These are phyloP conservation scores for Peziza echinospora DNA, from an alignment of 495 filamentous ascomycete species.

Conservation along the genomic window DNA sequence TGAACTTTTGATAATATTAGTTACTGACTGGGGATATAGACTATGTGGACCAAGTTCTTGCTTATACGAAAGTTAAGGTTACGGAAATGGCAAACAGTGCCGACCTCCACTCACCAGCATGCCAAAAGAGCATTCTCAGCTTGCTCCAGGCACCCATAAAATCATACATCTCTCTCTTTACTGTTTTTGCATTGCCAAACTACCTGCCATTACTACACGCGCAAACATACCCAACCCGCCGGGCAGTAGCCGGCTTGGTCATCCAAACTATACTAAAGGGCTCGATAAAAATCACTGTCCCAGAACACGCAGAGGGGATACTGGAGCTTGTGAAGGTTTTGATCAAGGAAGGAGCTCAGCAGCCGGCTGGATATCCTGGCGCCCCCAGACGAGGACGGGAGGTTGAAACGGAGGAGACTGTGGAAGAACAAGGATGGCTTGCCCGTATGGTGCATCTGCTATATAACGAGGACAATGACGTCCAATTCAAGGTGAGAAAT, in stretches of 20 bases:
- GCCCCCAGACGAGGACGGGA: constrained; percentile 35
- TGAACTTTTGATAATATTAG: background rate
- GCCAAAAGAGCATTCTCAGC: constrained; percentile 71
- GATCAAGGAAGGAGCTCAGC: constrained; percentile 78
- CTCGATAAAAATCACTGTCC: constrained; percentile 50
- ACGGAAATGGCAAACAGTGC: constrained; percentile 78
- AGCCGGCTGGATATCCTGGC: constrained; percentile 63
- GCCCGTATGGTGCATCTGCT: constrained; percentile 81
- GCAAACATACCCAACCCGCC: constrained; percentile 80
- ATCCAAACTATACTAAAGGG: constrained; percentile 57
- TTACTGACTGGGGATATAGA: no score
- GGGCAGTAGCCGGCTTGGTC: constrained; percentile 76
- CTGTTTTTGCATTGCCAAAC: constrained; percentile 69
- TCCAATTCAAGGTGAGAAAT: constrained; percentile 51
- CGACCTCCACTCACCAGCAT: constrained; percentile 69
- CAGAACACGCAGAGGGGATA: constrained; percentile 67
- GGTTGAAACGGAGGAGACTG: constrained; percentile 70
- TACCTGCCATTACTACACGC: constrained; percentile 76
- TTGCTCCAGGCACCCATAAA: constrained; percentile 75
- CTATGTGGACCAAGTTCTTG: background rate
- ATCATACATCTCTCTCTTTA: constrained; percentile 80
- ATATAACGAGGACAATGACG: constrained; percentile 64
- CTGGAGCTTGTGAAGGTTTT: constrained; percentile 70
- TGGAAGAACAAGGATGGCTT: constrained; percentile 93
- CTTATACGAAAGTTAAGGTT: constrained; percentile 62